phyloP scores from a whole-genome alignment of 768 basidiomycete species.

The Leccinum truebloodii region DNA sequence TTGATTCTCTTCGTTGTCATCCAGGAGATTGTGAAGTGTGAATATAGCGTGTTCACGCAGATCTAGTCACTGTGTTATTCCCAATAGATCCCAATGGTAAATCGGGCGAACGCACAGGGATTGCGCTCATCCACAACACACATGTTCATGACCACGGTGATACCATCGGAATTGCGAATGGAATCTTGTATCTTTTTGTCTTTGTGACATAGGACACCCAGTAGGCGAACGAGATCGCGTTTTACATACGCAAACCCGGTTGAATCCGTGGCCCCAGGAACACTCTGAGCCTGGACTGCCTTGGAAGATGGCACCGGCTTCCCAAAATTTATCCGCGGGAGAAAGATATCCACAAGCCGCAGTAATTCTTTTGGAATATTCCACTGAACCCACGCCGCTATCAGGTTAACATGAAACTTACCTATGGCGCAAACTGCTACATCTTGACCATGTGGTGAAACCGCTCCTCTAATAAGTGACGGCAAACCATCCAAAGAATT shows the following conservation, averaged over 20 bases:
- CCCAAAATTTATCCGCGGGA: slow-evolving; percentile 84
- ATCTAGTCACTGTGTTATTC: slow-evolving; percentile 40
- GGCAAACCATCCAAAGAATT: slow-evolving; percentile 27
- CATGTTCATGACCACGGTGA: slow-evolving; percentile 82
- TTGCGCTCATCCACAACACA: slow-evolving; percentile 91
- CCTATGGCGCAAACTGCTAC: slow-evolving; percentile 62
- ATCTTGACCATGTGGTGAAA: slow-evolving; percentile 42
- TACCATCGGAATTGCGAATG: slow-evolving; percentile 67
- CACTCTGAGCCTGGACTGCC: slow-evolving; percentile 6
- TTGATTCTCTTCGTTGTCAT: slow-evolving; percentile 79
- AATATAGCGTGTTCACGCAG: slow-evolving; percentile 92
- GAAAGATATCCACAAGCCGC: slow-evolving; percentile 72
- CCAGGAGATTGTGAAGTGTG: slow-evolving; percentile 74
- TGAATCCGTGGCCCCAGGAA: slow-evolving; percentile 36
- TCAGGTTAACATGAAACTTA: slow-evolving; percentile 28
- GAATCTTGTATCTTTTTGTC: slow-evolving; percentile 72
- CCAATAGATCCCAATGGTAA: not conserved
- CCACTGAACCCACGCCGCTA: slow-evolving; percentile 2
- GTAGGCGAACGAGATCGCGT: slow-evolving; percentile 83
- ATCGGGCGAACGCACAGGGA: slow-evolving; percentile 66
- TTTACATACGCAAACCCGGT: slow-evolving; percentile 84
- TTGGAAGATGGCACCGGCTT: slow-evolving; percentile 45
- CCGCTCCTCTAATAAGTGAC: slow-evolving; percentile 45
- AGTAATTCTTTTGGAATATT: slow-evolving; percentile 66
- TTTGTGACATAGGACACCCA: slow-evolving; percentile 75